phyloP scores from a whole-genome alignment of 805 yeast species.

The Limtongozyma cylindracea region DNA sequence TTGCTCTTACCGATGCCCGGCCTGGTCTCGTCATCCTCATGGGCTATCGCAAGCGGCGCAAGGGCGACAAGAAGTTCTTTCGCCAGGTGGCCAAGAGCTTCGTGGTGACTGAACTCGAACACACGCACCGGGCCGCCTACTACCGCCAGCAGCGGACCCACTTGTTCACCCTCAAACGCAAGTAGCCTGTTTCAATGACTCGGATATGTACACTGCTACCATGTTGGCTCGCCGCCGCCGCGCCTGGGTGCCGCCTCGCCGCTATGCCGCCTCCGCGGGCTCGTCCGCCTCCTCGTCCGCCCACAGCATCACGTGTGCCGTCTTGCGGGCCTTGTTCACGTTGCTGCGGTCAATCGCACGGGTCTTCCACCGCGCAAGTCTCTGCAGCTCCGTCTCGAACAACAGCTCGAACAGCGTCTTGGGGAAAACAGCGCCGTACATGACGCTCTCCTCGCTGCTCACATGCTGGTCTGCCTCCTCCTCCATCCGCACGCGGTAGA shows the following conservation, averaged over 20 bases:
- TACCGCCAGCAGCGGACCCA: too few relatives aligned
- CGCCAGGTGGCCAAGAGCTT: too few relatives aligned
- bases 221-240: neutral
- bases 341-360: slow-evolving; percentile 44
- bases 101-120: too few relatives aligned
- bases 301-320: slow-evolving; percentile 3
- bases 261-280: neutral
- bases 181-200: too few relatives aligned
- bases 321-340: slow-evolving; percentile 18
- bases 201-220: slow-evolving; percentile 2
- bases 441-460: slow-evolving; percentile 56
- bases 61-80: too few relatives aligned
- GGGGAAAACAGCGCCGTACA: slow-evolving; percentile 64
- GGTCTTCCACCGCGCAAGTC: slow-evolving; percentile 47
- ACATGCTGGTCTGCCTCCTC: slow-evolving; percentile 56
- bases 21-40: too few relatives aligned
- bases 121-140: too few relatives aligned
- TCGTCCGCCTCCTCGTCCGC: slow-evolving; percentile 3
- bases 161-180: too few relatives aligned
- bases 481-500: slow-evolving; percentile 64
- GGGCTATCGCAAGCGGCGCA: too few relatives aligned
- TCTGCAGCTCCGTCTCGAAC: slow-evolving; percentile 41
- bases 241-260: neutral
- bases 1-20: too few relatives aligned
- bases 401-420: slow-evolving; percentile 41